Conservation (phyloP, 208 protist genomes). For the Leishmania amazonensis region DNA sequence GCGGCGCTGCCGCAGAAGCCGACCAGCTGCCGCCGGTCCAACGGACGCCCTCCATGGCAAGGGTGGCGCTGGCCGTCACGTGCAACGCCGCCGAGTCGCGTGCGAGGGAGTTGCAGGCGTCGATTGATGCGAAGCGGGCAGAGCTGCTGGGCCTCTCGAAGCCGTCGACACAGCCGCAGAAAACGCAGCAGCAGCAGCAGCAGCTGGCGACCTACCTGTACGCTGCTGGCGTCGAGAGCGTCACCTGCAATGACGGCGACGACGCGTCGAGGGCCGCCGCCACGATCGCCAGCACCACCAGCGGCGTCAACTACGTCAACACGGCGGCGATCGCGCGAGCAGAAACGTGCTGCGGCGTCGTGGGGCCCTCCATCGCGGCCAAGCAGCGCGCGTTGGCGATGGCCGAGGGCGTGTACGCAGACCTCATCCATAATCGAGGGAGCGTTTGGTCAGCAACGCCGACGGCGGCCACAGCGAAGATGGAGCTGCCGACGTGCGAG, state of each 20-base stretch:
- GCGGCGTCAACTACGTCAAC: background rate
- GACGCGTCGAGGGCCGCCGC: background rate
- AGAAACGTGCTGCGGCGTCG: conserved; percentile 25
- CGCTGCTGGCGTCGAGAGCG: background rate
- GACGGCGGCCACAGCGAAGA: conserved; percentile 5
- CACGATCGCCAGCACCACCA: background rate
- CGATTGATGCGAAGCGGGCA: conserved; percentile 7
- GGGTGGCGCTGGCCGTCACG: conserved; percentile 44
- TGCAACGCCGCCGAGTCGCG: conserved; percentile 45
- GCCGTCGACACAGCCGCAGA: background rate
- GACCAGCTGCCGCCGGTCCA: background rate
- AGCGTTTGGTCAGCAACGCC: background rate
- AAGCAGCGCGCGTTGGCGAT: conserved; percentile 42
- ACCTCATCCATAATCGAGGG: conserved; percentile 13
- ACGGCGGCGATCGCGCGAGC: background rate
- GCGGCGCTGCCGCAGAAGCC: background rate
- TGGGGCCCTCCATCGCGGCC: conserved; percentile 41
- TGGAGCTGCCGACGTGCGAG: conserved; percentile 43
- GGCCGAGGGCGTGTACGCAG: conserved; percentile 41
- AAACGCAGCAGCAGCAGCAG: background rate
- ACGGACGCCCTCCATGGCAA: background rate
- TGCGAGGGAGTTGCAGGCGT: conserved; percentile 22
- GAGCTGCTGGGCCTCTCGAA: conserved; percentile 11
- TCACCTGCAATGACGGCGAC: background rate
- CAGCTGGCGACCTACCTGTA: background rate